phyloP scores from a whole-genome alignment of 1,139 yeast species.

The Candida mesenterica region DNA sequence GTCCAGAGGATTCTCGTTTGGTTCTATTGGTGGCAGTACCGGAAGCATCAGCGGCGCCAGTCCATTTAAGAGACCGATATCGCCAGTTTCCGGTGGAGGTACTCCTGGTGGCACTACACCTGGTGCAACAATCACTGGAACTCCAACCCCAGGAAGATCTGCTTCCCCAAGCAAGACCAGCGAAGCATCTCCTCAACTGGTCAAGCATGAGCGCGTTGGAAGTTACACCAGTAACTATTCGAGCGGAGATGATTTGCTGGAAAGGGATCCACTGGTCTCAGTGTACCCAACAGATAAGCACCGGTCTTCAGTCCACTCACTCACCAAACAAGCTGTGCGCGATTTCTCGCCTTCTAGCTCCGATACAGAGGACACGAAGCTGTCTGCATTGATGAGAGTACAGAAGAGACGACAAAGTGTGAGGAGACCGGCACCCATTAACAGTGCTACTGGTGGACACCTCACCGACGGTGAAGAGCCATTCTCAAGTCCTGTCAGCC shows the following conservation, averaged over 20 bases:
- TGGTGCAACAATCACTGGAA: constrained; percentile 1
- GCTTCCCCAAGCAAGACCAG: constrained; percentile 26
- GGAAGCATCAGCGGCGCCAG: constrained; percentile 18
- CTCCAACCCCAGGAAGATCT: constrained; percentile 19
- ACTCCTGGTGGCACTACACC: constrained; percentile 4
- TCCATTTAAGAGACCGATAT: constrained; percentile 40
- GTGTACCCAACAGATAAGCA: constrained; percentile 14
- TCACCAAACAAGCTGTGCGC: constrained; percentile 34
- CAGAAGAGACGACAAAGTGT: constrained; percentile 57
- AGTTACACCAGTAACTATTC: constrained; percentile 36
- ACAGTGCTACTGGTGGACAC: constrained; percentile 7
- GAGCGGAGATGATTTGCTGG: constrained; percentile 40
- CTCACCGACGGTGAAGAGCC: constrained; percentile 1
- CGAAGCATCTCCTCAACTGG: constrained; percentile 20
- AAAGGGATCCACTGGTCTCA: constrained; percentile 15
- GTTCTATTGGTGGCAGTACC: constrained; percentile 11
- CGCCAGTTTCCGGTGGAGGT: constrained; percentile 12
- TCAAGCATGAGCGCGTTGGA: constrained; percentile 32
- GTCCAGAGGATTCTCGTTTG: constrained; percentile 41
- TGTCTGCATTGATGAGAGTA: constrained; percentile 54
- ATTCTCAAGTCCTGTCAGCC: not conserved
- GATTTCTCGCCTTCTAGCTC: constrained; percentile 64
- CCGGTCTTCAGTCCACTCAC: constrained; percentile 29
- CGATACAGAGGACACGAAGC: constrained; percentile 62
- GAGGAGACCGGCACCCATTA: constrained; percentile 26